Base-by-base conservation (phyloP, 306 rosid genomes). In the Inga oerstediana region DNA sequence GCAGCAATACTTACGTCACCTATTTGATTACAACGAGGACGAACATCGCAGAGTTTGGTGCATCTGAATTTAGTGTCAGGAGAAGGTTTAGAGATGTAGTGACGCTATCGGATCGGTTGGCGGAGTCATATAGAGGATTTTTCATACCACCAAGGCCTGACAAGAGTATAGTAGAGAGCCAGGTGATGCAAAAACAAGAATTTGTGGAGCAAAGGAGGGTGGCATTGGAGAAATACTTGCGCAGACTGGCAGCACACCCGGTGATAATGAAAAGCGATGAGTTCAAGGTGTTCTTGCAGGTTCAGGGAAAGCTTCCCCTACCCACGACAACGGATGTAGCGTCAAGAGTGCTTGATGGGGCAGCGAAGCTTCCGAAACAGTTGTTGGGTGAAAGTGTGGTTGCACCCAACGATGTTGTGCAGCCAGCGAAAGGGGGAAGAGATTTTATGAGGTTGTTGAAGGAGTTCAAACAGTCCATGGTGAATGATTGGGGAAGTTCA, bases 181-280 rank as follows among this genome's bases (percentile, higher is more conserved):
- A 96, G 88, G 97, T 96, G 79, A 96, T 96, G 99, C 99, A 96
- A 83, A 96, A 94, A 82, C 98, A 96, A 81, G 99, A 96, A 79
- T 96, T 96, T 62, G 98, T 96, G 83, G 99, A 96, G 92, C 99
- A 94, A 88, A 90, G 99, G 80, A 86, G 98, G 79, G 88, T 96
- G 79, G 94, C 97, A 34, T 75, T 96, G 90, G 98, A 96, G 87
- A 96, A 92, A 80, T 96, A 96, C 85, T 81, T 96, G 79, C 75
- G 93, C 83, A 88, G 93, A 76, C 51, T 96, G 39, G 97, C 94
- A 3, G 92, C 79, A 2, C 99, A 96, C 73, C 98, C 98, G 0
- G 88, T 92, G 89, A 89, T 96, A 61, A 83, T 35, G 78, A 93
- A 90, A 87, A 94, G 99, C 76, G 98, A 96, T 5, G 99, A 92